Evolutionary conservation across 768 basidiomycete genomes (phyloP).

Genomic region (Neoboletus brunneissimus): DNA sequence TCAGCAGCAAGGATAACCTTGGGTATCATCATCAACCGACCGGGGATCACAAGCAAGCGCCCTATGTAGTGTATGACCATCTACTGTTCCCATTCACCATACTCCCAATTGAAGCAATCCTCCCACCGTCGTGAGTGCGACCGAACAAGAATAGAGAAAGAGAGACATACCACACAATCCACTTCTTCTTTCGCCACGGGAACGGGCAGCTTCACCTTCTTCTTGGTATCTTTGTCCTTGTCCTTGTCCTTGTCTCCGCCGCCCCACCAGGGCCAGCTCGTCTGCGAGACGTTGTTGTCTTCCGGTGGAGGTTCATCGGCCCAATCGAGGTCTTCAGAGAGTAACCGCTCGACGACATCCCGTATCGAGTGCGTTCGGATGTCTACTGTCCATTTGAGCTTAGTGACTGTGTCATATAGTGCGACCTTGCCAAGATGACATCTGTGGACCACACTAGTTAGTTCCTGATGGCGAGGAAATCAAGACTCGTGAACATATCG

Average conservation of each 20-base stretch:
- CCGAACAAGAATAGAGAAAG: background rate
- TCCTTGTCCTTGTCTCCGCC: constrained; percentile 33
- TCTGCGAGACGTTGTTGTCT: background rate
- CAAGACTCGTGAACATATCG: background rate
- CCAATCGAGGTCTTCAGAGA: constrained; percentile 56
- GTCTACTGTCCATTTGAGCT: constrained; percentile 77
- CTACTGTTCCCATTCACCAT: constrained; percentile 38
- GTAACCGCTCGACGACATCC: constrained; percentile 65
- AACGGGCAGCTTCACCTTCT: constrained; percentile 34
- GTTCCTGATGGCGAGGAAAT: background rate
- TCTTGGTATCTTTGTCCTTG: constrained; percentile 21
- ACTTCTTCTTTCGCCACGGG: constrained; percentile 51
- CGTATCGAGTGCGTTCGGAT: constrained; percentile 68
- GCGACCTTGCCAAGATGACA: constrained; percentile 87
- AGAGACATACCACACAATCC: constrained; percentile 58
- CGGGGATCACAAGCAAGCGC: background rate
- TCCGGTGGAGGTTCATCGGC: constrained; percentile 25
- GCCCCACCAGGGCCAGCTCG: constrained; percentile 30
- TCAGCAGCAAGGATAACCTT: background rate
- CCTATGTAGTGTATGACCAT: background rate
- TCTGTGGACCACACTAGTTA: constrained; percentile 25
- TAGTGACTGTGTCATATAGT: constrained; percentile 81
- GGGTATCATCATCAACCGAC: background rate
- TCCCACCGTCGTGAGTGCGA: constrained; percentile 22
- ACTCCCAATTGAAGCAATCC: constrained; percentile 79